Evolutionary conservation across 805 yeast species (phyloP).

Genomic region (Ogataea siamensis): DNA sequence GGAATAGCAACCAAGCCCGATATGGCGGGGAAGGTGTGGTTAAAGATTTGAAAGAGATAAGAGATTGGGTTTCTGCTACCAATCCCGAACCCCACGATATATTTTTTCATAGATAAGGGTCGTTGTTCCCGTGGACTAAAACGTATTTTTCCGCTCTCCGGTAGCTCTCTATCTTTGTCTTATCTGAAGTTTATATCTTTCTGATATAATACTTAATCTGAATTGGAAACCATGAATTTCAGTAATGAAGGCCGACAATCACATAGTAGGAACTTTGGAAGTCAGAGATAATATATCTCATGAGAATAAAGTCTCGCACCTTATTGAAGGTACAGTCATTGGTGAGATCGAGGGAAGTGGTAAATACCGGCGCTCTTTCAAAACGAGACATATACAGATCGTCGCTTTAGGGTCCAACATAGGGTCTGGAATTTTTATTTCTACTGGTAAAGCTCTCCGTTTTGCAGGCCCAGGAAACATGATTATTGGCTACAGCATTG

Average conservation of each 20-base stretch:
- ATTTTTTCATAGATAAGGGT: conserved; percentile 1
- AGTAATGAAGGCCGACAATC: neutral
- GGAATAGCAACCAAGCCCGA: conserved; percentile 27
- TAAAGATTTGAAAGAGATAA: conserved; percentile 29
- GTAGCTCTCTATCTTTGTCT: neutral
- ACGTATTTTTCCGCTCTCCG: neutral
- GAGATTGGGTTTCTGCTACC: conserved; percentile 26
- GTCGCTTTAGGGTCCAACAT: conserved; percentile 13
- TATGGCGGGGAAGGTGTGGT: conserved; percentile 32
- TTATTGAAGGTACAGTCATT: conserved; percentile 7
- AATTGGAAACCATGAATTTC: neutral
- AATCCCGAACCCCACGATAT: conserved; percentile 19
- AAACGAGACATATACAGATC: conserved; percentile 14
- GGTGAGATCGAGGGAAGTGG: conserved; percentile 15
- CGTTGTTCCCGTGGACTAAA: neutral
- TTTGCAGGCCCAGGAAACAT: conserved; percentile 16
- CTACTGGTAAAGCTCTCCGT: conserved; percentile 12
- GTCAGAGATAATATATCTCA: conserved; percentile 4
- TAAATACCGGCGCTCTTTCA: conserved; percentile 9
- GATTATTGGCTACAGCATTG: conserved; percentile 15
- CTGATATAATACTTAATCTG: neutral
- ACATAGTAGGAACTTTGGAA: conserved; percentile 1
- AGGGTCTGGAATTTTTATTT: conserved; percentile 14
- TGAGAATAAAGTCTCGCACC: conserved; percentile 5
- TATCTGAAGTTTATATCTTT: neutral